phyloP scores from a whole-genome alignment of 306 rosid genomes.

The Vicia villosa region DNA sequence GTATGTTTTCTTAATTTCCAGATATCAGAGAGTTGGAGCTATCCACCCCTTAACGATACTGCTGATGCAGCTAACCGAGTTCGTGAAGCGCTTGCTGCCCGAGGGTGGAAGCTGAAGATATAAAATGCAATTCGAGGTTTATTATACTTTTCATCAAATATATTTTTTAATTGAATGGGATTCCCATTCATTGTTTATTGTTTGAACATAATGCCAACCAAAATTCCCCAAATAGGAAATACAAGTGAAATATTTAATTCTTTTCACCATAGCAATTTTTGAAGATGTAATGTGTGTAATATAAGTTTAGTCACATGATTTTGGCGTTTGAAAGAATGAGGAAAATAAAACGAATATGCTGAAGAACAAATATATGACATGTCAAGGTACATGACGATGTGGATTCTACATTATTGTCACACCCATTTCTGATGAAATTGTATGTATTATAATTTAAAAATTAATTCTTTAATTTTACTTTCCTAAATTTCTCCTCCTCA shows the following conservation, averaged over 20 bases:
- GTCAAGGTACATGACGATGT: too few species aligned
- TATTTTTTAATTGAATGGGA: neutral
- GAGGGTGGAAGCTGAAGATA: conserved; percentile 87
- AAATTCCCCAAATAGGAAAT: conserved; percentile 36
- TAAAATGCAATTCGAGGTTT: conserved; percentile 38
- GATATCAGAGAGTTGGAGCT: conserved; percentile 98
- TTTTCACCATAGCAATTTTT: conserved; percentile 40
- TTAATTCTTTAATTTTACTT: too few species aligned
- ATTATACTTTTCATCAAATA: neutral
- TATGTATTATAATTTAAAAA: too few species aligned
- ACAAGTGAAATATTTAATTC: conserved; percentile 31
- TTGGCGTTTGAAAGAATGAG: conserved; percentile 36
- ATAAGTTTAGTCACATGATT: conserved; percentile 28
- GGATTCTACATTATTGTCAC: too few species aligned
- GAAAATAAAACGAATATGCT: conserved; percentile 6
- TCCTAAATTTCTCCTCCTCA: too few species aligned
- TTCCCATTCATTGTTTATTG: conserved; percentile 19
- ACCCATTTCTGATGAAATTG: too few species aligned
- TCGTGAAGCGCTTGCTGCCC: conserved; percentile 71
- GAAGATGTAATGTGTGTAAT: conserved; percentile 30
- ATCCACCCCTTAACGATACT: conserved; percentile 89
- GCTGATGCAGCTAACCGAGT: conserved; percentile 82
- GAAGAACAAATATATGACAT: too few species aligned
- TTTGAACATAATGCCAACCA: conserved; percentile 18
- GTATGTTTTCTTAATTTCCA: conserved; percentile 40